Evolutionary conservation across 2,329 filamentous ascomycete genomes (phyloP).

Genomic region (Verticillium longisporum): DNA sequence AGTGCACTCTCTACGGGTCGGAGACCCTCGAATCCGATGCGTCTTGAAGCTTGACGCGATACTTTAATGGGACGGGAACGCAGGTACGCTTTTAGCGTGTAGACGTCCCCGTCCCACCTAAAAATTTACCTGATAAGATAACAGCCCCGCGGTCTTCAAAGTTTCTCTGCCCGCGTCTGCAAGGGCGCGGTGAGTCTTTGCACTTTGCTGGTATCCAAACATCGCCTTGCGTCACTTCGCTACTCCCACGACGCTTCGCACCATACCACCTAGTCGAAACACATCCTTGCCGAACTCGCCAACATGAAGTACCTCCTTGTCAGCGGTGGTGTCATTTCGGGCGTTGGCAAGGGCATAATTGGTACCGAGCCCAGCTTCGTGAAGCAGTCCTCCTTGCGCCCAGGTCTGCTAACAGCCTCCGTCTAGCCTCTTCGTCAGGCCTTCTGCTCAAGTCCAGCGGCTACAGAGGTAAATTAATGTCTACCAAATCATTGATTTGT

Average conservation of each 20-base stretch:
- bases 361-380: neutral
- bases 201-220: neutral
- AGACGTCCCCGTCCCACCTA: neutral
- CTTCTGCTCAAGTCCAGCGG: constrained; percentile 25
- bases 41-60: too few species aligned
- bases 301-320: neutral
- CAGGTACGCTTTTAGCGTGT: neutral
- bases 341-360: constrained; percentile 59
- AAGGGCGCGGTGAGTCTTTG: neutral
- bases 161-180: neutral
- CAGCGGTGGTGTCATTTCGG: constrained; percentile 43
- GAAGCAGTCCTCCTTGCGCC: neutral
- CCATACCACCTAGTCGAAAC: neutral
- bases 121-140: neutral
- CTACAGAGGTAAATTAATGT: neutral
- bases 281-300: neutral
- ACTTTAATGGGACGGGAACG: too few species aligned
- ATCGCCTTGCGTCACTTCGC: neutral
- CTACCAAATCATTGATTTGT: too few species aligned
- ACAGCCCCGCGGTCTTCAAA: neutral
- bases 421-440: constrained; percentile 61
- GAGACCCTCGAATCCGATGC: too few species aligned
- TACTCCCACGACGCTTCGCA: neutral
- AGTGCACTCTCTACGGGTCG: too few species aligned
- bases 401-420: neutral